These are phyloP conservation scores for Skeletonema potamos DNA, from an alignment of 108 stramenopile species.

Conservation along the genomic window DNA sequence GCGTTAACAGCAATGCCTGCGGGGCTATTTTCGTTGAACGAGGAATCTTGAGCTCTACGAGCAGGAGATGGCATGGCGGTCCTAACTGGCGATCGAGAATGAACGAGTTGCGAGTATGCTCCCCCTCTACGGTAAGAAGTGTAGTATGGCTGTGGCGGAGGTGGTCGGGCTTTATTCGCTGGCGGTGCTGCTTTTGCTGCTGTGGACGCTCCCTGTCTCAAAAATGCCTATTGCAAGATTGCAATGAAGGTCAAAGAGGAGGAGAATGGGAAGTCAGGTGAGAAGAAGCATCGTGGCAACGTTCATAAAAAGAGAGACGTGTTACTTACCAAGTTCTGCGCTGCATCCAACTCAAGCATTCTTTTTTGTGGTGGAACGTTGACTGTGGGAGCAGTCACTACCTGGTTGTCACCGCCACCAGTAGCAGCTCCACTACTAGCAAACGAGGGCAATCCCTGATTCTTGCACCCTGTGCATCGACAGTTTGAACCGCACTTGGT, in stretches of 20 bases:
- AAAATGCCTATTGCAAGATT: background rate
- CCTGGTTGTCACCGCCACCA: background rate
- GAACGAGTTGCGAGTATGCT: background rate
- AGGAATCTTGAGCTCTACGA: background rate
- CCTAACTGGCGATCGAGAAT: background rate
- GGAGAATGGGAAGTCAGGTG: background rate
- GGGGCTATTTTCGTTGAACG: background rate
- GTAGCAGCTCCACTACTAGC: background rate
- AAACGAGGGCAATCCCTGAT: conserved; percentile 31
- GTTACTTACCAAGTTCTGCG: conserved; percentile 65
- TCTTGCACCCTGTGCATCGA: conserved; percentile 93
- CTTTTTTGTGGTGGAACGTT: background rate
- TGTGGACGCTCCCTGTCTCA: background rate
- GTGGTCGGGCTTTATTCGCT: background rate
- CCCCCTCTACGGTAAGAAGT: background rate
- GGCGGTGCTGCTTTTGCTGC: background rate
- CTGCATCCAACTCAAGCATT: conserved; percentile 70
- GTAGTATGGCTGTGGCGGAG: background rate
- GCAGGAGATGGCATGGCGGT: background rate
- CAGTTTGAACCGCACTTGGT: conserved; percentile 87
- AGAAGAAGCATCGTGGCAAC: background rate
- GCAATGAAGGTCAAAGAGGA: background rate
- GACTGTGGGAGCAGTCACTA: background rate
- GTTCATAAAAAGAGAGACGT: background rate
- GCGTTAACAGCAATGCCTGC: background rate